phyloP scores from a whole-genome alignment of 495 filamentous ascomycete species.

The Lophium mytilinum region DNA sequence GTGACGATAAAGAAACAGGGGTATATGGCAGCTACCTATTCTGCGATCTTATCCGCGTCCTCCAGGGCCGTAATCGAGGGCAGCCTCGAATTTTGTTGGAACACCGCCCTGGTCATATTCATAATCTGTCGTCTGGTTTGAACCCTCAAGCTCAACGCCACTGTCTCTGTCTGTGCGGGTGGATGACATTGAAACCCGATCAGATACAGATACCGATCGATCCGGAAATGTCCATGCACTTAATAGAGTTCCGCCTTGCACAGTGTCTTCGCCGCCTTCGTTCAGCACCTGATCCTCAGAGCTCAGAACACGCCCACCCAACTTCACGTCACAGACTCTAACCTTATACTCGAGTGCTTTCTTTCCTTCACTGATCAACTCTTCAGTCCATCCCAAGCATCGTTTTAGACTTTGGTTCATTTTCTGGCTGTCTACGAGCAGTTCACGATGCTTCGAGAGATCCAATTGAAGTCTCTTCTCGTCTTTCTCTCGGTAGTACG shows the following conservation, averaged over 20 bases:
- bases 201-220: background rate
- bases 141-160: conserved; percentile 20
- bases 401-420: conserved; percentile 89
- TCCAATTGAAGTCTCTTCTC: conserved; percentile 74
- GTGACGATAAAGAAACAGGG: no score
- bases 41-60: no score
- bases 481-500: conserved; percentile 45
- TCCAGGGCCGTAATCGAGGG: no score
- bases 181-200: conserved; percentile 7
- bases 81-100: no score
- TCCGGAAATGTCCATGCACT: conserved; percentile 20
- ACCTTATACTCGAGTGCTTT: conserved; percentile 79
- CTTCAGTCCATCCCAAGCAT: conserved; percentile 79
- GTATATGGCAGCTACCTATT: no score
- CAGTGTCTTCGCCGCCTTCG: conserved; percentile 18
- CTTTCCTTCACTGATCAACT: conserved; percentile 77
- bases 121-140: background rate
- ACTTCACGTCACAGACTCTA: conserved; percentile 62
- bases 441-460: conserved; percentile 76
- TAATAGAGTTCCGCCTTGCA: conserved; percentile 13
- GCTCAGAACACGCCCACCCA: conserved; percentile 71
- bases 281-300: conserved; percentile 55
- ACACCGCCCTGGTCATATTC: no score
- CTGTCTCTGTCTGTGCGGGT: conserved; percentile 21
- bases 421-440: conserved; percentile 80